These are phyloP conservation scores for Corinectria fuckeliana DNA, from an alignment of 2,329 filamentous ascomycete species.

Conservation along the genomic window DNA sequence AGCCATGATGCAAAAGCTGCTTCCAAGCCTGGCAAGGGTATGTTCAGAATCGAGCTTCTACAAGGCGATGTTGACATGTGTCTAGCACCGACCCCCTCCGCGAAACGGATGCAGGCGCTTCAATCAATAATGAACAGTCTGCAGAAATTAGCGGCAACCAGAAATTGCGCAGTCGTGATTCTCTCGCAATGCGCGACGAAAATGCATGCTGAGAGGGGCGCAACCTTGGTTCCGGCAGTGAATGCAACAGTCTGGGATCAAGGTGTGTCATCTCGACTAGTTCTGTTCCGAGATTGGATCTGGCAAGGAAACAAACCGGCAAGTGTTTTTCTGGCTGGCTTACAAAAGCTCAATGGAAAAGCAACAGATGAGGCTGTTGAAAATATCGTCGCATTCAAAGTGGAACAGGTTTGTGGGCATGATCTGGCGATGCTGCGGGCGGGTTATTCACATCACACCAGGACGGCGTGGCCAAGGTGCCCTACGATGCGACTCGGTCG, in stretches of 20 bases:
- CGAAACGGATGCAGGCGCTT: constrained; percentile 58
- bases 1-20: constrained; percentile 48
- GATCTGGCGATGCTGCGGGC: constrained; percentile 20
- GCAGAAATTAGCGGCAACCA: constrained; percentile 75
- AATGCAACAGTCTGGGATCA: constrained; percentile 82
- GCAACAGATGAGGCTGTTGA: constrained; percentile 48
- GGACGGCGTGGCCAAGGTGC: constrained; percentile 52
- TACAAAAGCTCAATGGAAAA: constrained; percentile 70
- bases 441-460: constrained; percentile 40
- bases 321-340: constrained; percentile 64
- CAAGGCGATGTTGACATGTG: constrained; percentile 16
- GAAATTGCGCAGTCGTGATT: constrained; percentile 75
- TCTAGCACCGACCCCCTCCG: constrained; percentile 46
- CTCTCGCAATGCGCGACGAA: constrained; percentile 84
- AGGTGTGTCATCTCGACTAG: constrained; percentile 74
- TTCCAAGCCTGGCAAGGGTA: constrained; percentile 51
- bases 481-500: constrained; percentile 49
- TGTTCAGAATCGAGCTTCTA: constrained; percentile 17
- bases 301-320: constrained; percentile 54
- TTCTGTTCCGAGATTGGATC: constrained; percentile 80
- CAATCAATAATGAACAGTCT: constrained; percentile 73
- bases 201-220: constrained; percentile 70
- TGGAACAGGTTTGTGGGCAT: constrained; percentile 50
- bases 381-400: constrained; percentile 55
- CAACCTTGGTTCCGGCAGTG: constrained; percentile 77